Conservation (phyloP, 2,329 filamentous ascomycete genomes). For the Phaeophleospora eucalypticola region DNA sequence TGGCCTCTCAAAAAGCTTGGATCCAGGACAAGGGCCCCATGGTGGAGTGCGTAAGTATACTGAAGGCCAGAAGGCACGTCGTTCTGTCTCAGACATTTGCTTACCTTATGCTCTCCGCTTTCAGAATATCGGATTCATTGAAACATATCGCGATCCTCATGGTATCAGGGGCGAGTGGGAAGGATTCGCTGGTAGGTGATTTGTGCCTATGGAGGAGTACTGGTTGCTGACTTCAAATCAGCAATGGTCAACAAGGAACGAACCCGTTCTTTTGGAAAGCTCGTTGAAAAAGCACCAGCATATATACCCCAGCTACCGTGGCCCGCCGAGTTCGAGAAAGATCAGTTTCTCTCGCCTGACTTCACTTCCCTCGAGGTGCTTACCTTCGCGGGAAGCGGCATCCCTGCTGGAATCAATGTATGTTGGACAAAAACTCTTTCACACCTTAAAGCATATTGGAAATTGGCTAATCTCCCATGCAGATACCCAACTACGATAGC, state of each 20-base stretch:
- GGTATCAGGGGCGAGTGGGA: constrained; percentile 51
- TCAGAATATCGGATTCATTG: constrained; percentile 53
- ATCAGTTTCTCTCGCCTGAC: constrained; percentile 90
- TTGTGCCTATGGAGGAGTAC: too few relatives aligned
- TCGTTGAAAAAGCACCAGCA: constrained; percentile 74
- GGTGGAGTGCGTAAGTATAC: constrained; percentile 48
- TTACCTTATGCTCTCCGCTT: too few relatives aligned
- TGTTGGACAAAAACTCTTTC: too few relatives aligned
- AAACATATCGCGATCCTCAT: constrained; percentile 53
- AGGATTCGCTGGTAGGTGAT: constrained; percentile 49
- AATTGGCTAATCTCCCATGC: constrained; percentile 18
- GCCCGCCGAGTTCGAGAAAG: constrained; percentile 86
- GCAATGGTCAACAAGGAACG: constrained; percentile 81
- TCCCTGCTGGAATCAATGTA: constrained; percentile 53
- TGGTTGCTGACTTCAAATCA: too few relatives aligned
- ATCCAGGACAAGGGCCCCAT: constrained; percentile 50
- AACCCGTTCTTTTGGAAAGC: constrained; percentile 78
- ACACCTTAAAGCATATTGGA: neutral
- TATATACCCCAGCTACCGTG: constrained; percentile 90
- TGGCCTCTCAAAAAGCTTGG: constrained; percentile 50
- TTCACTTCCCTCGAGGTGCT: constrained; percentile 93
- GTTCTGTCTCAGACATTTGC: too few relatives aligned
- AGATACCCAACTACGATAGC: constrained; percentile 69
- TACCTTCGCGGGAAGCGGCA: constrained; percentile 66
- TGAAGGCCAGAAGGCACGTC: too few relatives aligned